Percentiles rank a stretch among this genome's conserved stretches.
Conservation (phyloP, 2,329 filamentous ascomycete species). For the Cadophora malorum region DNA sequence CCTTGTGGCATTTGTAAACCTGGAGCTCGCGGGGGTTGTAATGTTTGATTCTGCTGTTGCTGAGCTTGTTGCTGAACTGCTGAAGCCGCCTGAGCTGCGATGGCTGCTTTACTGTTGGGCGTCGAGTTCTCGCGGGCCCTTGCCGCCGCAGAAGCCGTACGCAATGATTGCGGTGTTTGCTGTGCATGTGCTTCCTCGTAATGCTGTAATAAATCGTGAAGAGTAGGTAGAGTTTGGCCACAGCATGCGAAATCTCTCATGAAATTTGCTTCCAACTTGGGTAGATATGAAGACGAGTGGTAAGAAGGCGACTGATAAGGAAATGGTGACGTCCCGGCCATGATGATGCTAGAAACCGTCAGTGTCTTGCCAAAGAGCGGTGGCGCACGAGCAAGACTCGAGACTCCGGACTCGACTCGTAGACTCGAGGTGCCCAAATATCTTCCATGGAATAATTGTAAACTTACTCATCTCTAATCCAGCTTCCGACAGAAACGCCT, state of each 20-base stretch:
- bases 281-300: conserved; percentile 95
- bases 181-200: conserved; percentile 95
- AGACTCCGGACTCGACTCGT: conserved; percentile 23
- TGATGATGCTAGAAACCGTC: conserved; percentile 74
- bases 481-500: conserved; percentile 93
- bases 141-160: conserved; percentile 46
- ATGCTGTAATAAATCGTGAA: conserved; percentile 94
- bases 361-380: conserved; percentile 30
- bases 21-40: conserved; percentile 36
- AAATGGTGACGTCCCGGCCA: conserved; percentile 96
- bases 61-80: conserved; percentile 58
- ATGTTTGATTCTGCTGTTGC: conserved; percentile 42
- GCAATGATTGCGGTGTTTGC: conserved; percentile 59
- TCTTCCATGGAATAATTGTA: conserved; percentile 23
- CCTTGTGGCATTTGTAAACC: conserved; percentile 42
- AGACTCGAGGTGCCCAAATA: conserved; percentile 21
- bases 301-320: conserved; percentile 90
- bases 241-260: conserved; percentile 98
- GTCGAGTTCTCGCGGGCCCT: conserved; percentile 52
- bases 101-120: conserved; percentile 55
- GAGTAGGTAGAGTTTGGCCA: conserved; percentile 83
- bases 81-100: conserved; percentile 42
- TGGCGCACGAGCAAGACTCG: conserved; percentile 35
- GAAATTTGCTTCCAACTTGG: conserved; percentile 95
- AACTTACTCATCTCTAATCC: conserved; percentile 97